phyloP scores from a whole-genome alignment of 257 asterid species.

The Capsicum pubescens region DNA sequence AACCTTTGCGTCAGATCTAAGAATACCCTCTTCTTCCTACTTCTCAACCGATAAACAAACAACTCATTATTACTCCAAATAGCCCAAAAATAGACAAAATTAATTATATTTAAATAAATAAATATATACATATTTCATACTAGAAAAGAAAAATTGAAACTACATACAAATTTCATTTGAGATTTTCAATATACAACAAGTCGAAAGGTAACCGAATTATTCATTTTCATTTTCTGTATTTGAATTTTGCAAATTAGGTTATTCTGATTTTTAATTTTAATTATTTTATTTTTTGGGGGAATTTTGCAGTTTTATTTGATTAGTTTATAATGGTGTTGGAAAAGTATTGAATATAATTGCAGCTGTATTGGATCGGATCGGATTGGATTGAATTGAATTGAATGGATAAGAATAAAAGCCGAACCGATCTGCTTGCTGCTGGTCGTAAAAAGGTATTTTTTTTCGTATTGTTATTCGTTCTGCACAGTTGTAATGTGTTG shows the following conservation, averaged over 20 bases:
- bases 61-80: not conserved
- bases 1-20: conserved; percentile 27
- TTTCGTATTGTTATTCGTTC: not conserved
- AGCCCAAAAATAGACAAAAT: not conserved
- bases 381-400: conserved; percentile 28
- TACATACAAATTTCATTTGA: not conserved
- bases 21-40: not conserved
- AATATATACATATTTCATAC: not conserved
- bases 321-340: conserved; percentile 41
- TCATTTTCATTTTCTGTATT: not conserved
- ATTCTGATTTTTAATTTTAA: not conserved
- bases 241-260: not conserved
- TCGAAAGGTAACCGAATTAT: conserved; percentile 2
- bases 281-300: not conserved
- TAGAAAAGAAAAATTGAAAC: not conserved
- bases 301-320: not conserved
- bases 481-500: not conserved
- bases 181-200: not conserved
- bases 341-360: conserved; percentile 35
- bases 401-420: conserved; percentile 87
- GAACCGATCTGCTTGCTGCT: conserved; percentile 88
- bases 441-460: conserved; percentile 84
- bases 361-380: conserved; percentile 42
- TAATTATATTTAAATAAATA: not conserved
- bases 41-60: not conserved